Base-by-base conservation (phyloP, 148 eudicot genomes). In the Vaccinium vitisidaea region DNA sequence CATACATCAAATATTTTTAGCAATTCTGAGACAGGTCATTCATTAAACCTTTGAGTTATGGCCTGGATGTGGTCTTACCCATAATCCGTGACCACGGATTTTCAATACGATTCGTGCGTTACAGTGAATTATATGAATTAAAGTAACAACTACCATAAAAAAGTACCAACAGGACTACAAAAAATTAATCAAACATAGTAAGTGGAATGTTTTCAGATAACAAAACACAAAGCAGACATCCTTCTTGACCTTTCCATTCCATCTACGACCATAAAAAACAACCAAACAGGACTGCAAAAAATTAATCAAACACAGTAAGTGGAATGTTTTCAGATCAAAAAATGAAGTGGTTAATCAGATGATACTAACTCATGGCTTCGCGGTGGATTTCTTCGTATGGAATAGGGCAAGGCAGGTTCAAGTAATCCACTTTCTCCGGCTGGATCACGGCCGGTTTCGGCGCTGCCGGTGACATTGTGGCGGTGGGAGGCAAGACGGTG, bases 351-450 rank as follows among this genome's bases (percentile, higher is more conserved):
- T 43, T 1, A 58, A 80, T 32, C n/a, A 11, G 52, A 39, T 2
- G 10, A 77, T 77, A 93, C 90, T 86, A 83, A 96, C 99, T 96
- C 70, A 96, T 65, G 80, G 98, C 95, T 88, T 96, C 99, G 59
- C 99, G 97, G 67, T 93, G 94, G 82, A 94, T 90, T 85, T 94
- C 99, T 85, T 96, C 99, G 79, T 92, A 96, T 3, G 98, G 93
- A 77, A 94, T 87, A 58, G 99, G 99, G 69, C 98, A 93, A 70
- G 99, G 97, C 5, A 96, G 91, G 83, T 94, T 88, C 84, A 86
- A 16, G 91, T 92, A 96, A 85, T 96, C 98, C 3, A 92, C 94
- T 89, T 89, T 91, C 88, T 92, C 89, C 83, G 86, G 82, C 82
- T 86, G 78, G 23, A 69, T 65, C 79, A 77, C 87, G 16, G 88